These are phyloP conservation scores for Prototheca cutis DNA, from an alignment of 163 green algal species.

Conservation along the genomic window DNA sequence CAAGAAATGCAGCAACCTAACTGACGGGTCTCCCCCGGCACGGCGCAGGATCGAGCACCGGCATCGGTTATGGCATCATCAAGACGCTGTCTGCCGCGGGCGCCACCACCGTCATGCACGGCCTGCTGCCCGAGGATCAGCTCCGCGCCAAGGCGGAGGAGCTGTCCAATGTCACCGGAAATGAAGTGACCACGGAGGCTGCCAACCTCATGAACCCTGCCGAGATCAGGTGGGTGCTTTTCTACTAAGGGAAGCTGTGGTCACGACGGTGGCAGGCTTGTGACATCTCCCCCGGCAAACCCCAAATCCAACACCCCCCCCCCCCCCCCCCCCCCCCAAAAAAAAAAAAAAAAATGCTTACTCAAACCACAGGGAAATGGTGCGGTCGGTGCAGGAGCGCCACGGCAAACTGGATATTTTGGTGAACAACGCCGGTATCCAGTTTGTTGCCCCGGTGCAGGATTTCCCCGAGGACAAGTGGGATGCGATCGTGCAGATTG, in stretches of 20 bases:
- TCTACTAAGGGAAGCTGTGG: background rate
- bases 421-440: slow-evolving; percentile 68
- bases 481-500: slow-evolving; percentile 58
- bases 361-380: slow-evolving; percentile 36
- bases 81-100: slow-evolving; percentile 46
- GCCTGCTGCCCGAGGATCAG: slow-evolving; percentile 34
- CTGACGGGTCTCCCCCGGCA: background rate
- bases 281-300: too few species aligned
- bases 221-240: slow-evolving; percentile 30
- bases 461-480: slow-evolving; percentile 84
- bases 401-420: slow-evolving; percentile 65
- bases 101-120: slow-evolving; percentile 62
- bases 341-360: too few species aligned
- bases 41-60: slow-evolving; percentile 44
- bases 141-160: slow-evolving; percentile 14
- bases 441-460: slow-evolving; percentile 65
- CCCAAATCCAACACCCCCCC: too few species aligned
- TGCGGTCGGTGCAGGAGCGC: slow-evolving; percentile 22
- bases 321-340: too few species aligned
- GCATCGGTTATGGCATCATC: slow-evolving; percentile 62
- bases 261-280: background rate
- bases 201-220: slow-evolving; percentile 42
- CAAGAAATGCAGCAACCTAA: too few species aligned
- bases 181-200: slow-evolving; percentile 15
- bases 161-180: slow-evolving; percentile 24